Base-by-base conservation (phyloP, 345 rosid species). In the Noccaea bulbosa region DNA sequence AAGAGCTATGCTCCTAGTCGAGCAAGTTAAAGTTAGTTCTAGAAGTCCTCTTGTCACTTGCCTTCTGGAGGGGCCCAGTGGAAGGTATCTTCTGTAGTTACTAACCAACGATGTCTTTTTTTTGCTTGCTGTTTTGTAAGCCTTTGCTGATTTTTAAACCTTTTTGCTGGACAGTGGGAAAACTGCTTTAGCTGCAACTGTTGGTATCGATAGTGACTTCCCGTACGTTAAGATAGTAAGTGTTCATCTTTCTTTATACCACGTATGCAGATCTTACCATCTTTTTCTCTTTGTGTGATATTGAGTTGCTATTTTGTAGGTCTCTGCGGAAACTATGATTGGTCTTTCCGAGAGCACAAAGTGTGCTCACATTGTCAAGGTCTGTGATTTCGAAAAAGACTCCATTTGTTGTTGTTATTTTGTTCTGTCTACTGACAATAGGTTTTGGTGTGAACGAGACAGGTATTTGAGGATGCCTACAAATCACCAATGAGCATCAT, bases 381-480 rank as follows among this genome's bases (percentile, higher is more conserved):
- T 94, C 44, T 67, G 82, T 79, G 17, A 51, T 62, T 38, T n/a
- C 11, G 32, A 54, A 56, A 49, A 56, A 49, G 7, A 17, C 46
- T 48, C 17, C 11, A 2, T 8, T 64, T 38, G 7, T 39, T 54
- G 24, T 20, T 62, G 24, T 20, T 38, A 1, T 62, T 16, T 12
- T 34, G 49, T 49, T 20, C 52, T 40, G n/a, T 32, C 46, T 44
- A 70, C 43, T 64, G 34, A 53, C 15, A 35, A 20, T 70, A 1
- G 15, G 14, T 69, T 27, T 47, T 48, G 67, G 15, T 56, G 16
- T 63, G 71, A 70, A 32, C 54, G 78, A 58, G 6, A 62, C 76
- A 94, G 99, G 94, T 92, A 40, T 95, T 95, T 61, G 99, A 95
- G 82, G 99, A 95, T 74, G 99, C 99, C 11, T 95, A 92, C 78